These are phyloP conservation scores for Xylaria digitata DNA, from an alignment of 2,329 filamentous ascomycete species.

Conservation along the genomic window DNA sequence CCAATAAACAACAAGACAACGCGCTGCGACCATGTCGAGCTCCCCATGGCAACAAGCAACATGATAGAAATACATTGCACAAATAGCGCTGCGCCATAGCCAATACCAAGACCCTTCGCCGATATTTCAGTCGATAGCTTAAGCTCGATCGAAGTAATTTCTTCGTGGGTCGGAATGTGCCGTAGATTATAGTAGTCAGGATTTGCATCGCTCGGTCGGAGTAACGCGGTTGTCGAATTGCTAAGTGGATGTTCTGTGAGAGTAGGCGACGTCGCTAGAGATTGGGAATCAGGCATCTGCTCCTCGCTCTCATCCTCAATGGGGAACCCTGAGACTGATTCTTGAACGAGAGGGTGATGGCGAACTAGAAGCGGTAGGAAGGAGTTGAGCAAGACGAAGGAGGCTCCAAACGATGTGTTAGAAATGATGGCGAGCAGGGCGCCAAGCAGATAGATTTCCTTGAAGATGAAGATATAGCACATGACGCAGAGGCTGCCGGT, in stretches of 20 bases:
- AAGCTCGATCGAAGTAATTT: constrained; percentile 74
- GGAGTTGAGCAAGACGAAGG: constrained; percentile 94
- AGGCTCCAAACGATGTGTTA: constrained; percentile 94
- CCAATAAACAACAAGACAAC: constrained; percentile 89
- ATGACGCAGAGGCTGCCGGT: constrained; percentile 85
- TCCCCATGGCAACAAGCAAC: constrained; percentile 77
- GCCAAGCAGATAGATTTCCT: constrained; percentile 81
- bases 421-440: constrained; percentile 87
- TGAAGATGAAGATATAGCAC: constrained; percentile 83
- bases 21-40: constrained; percentile 85
- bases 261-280: constrained; percentile 52
- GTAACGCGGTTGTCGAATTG: constrained; percentile 61
- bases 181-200: constrained; percentile 52
- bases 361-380: constrained; percentile 92
- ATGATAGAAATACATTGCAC: constrained; percentile 85
- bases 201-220: constrained; percentile 51
- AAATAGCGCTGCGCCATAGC: constrained; percentile 87
- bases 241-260: constrained; percentile 47
- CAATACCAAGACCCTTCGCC: constrained; percentile 91
- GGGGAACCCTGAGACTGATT: constrained; percentile 43
- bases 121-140: constrained; percentile 90
- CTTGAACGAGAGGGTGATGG: constrained; percentile 72
- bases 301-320: constrained; percentile 50
- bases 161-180: constrained; percentile 56
- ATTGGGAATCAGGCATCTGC: constrained; percentile 51